phyloP scores from a whole-genome alignment of 2,329 filamentous ascomycete genomes.

The Ascochyta rabiei region DNA sequence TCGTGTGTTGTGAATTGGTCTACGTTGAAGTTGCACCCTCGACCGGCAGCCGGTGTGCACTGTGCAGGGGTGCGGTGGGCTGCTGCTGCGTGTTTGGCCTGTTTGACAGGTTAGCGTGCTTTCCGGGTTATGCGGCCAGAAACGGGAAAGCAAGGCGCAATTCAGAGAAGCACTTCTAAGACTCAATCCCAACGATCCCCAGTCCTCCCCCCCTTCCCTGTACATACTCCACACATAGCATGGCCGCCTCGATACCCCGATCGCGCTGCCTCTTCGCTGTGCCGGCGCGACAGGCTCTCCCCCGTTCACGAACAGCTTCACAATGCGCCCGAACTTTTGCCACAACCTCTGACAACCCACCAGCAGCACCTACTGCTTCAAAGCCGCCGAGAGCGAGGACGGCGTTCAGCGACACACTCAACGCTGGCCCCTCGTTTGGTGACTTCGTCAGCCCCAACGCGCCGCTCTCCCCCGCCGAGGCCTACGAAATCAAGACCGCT shows the following conservation, averaged over 20 bases:
- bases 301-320: conserved; percentile 23
- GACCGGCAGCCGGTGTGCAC: conserved; percentile 34
- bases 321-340: conserved; percentile 39
- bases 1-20: conserved; percentile 36
- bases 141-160: conserved; percentile 29
- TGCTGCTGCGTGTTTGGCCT: conserved; percentile 31
- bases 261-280: conserved; percentile 40
- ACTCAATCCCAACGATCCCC: conserved; percentile 6
- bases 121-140: conserved; percentile 28
- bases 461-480: conserved; percentile 56
- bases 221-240: conserved; percentile 14
- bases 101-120: conserved; percentile 24
- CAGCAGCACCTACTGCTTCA: conserved; percentile 27
- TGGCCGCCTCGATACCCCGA: conserved; percentile 43
- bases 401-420: conserved; percentile 67
- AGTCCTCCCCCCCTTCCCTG: neutral
- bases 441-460: conserved; percentile 63
- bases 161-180: conserved; percentile 4
- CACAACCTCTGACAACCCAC: conserved; percentile 39
- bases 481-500: conserved; percentile 66
- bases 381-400: conserved; percentile 54
- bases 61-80: conserved; percentile 45
- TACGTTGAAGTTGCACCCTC: conserved; percentile 44
- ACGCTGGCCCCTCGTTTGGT: conserved; percentile 67
- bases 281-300: conserved; percentile 24